A percentile compares a stretch with the other conserved stretches of the same genome.
Evolutionary conservation across 2,329 filamentous ascomycete genomes (phyloP).

Genomic region (Nectriaceae sp.): DNA sequence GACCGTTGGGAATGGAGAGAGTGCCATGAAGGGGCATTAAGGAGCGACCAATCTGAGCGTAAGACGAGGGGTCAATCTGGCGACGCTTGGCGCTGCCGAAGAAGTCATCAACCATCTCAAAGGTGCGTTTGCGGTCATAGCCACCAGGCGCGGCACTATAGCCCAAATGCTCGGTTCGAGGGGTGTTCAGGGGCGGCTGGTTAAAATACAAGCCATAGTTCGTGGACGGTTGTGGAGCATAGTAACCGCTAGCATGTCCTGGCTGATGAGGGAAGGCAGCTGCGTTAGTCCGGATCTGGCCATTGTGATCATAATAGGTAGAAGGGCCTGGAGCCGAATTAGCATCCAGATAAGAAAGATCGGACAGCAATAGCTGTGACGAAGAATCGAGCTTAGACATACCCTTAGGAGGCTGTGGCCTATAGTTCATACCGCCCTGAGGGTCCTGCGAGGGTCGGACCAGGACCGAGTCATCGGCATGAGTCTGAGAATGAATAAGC

Average conservation of each 20-base stretch:
- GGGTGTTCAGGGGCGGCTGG: slow-evolving; percentile 55
- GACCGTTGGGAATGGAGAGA: slow-evolving; percentile 60
- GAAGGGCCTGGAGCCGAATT: slow-evolving; percentile 51
- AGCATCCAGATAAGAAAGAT: slow-evolving; percentile 40
- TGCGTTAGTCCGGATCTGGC: slow-evolving; percentile 61
- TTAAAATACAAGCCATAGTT: slow-evolving; percentile 80
- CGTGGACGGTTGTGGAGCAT: slow-evolving; percentile 55
- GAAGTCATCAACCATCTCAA: slow-evolving; percentile 89
- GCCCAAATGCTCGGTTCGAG: slow-evolving; percentile 63
- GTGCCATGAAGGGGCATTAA: slow-evolving; percentile 79
- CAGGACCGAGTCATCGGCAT: slow-evolving; percentile 89
- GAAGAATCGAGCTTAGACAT: slow-evolving; percentile 33
- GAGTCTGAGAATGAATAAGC: slow-evolving; percentile 58
- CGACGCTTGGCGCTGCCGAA: slow-evolving; percentile 91
- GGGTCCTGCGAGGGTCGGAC: slow-evolving; percentile 54
- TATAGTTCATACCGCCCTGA: slow-evolving; percentile 56
- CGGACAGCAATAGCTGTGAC: slow-evolving; percentile 10
- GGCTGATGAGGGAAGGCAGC: slow-evolving; percentile 59
- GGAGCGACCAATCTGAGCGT: slow-evolving; percentile 86
- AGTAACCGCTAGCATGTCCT: slow-evolving; percentile 59
- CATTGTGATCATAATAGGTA: slow-evolving; percentile 66
- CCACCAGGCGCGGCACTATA: slow-evolving; percentile 55
- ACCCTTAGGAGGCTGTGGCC: slow-evolving; percentile 56
- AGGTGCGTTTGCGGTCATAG: slow-evolving; percentile 80
- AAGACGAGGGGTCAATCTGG: slow-evolving; percentile 86